Evolutionary conservation across 352 stramenopile genomes (phyloP).

Genomic region (Pythium brachiatum): DNA sequence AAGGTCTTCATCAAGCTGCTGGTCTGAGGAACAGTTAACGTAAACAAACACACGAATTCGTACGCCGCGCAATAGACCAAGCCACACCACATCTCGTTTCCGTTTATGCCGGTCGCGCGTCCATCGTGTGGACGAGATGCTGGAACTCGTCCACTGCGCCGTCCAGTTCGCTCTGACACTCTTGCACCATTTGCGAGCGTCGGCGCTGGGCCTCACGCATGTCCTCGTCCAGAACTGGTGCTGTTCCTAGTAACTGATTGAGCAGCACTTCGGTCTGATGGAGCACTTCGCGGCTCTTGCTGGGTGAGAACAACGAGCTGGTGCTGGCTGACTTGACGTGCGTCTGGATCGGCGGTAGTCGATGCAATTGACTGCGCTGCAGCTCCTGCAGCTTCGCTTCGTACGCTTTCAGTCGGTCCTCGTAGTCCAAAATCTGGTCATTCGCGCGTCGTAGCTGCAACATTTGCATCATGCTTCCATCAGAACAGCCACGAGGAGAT

Average conservation of each 20-base stretch:
- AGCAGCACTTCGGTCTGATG: constrained; percentile 54
- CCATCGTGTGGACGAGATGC: constrained; percentile 35
- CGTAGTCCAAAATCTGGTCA: constrained; percentile 45
- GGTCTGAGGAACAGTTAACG: constrained; percentile 16
- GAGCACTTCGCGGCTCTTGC: constrained; percentile 51
- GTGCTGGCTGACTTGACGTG: background rate
- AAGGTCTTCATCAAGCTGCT: constrained; percentile 74
- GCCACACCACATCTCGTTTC: background rate
- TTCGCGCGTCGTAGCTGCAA: constrained; percentile 43
- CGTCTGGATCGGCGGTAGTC: background rate
- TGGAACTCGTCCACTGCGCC: constrained; percentile 62
- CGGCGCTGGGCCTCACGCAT: constrained; percentile 38
- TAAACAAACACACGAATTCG: no score
- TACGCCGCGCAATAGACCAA: constrained; percentile 1
- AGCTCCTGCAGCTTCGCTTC: constrained; percentile 44
- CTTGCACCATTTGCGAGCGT: constrained; percentile 54
- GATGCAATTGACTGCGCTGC: constrained; percentile 16
- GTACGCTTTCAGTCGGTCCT: constrained; percentile 41
- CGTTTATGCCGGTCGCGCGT: constrained; percentile 17
- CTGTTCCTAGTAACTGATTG: constrained; percentile 34
- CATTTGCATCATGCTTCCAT: background rate
- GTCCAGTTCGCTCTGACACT: constrained; percentile 60
- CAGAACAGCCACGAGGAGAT: background rate
- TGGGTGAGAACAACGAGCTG: constrained; percentile 6
- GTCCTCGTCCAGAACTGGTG: constrained; percentile 13